A percentile compares a stretch with the other conserved stretches of the same genome.
Evolutionary conservation across 345 rosid genomes (phyloP).

Genomic region (thale cress (Arabidopsis thaliana)): TAIR10.1 NC_003074.8:200001-200500

Average conservation of each 20-base stretch:
- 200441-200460: conserved; percentile 83
- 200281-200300: conserved; percentile 65
- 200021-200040: conserved; percentile 87
- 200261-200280: conserved; percentile 87
- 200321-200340: background rate
- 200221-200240: conserved; percentile 71
- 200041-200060: conserved; percentile 85
- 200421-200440: conserved; percentile 84
- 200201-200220: conserved; percentile 76
- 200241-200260: conserved; percentile 82
- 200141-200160: conserved; percentile 10
- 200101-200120: conserved; percentile 2
- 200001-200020: conserved; percentile 83
- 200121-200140: background rate
- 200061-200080: conserved; percentile 85
- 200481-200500: conserved; percentile 20
- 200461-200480: conserved; percentile 32
- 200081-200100: conserved; percentile 28
- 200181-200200: conserved; percentile 75
- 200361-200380: conserved; percentile 42
- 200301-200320: conserved; percentile 29
- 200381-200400: conserved; percentile 64
- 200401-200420: conserved; percentile 84
- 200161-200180: conserved; percentile 82
- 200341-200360: background rate